Base-by-base conservation (phyloP, 768 basidiomycete genomes). In the Podaxis pistillaris region DNA sequence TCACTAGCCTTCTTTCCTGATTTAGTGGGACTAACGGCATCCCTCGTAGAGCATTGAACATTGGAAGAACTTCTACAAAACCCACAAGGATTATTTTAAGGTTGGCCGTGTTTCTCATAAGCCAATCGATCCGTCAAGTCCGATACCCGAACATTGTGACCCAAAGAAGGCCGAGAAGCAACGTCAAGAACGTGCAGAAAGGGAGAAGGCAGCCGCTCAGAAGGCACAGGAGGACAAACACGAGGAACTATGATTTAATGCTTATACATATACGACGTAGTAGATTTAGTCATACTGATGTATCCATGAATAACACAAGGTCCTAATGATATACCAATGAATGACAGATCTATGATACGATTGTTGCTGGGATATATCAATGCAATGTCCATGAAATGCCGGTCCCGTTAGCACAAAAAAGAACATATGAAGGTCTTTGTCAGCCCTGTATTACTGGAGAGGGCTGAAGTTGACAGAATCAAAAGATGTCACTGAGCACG, bases 61-160 rank as follows among this genome's bases (percentile, higher is more conserved):
- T 66, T 98, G 96, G 96, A 96, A 94, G 76, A 79, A 83, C 30
- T 98, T 96, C 79, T 98, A 95, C 69, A 75, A 79, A 0, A 84
- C 91, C 8, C 91, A 94, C 73, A 87, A 91, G 68, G 83, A 85
- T 64, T 98, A 98, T 73, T 68, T 69, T 58, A 88, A 88, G 69
- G 85, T 93, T 46, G 95, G 95, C 22, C 85, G 75, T 60, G 91
- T 97, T 22, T 75, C 79, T 3, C 92, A 93, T 70, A 82, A 78
- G 49, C 86, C 91, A 33, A 91, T 92, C 71, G 89, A 94, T 74
- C 91, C 90, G 47, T 71, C 76, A 30, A 88, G 81, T 66, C 87
- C 90, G n/a, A 80, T 90, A 67, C 91, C 87, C 19, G 85, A 83
- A 65, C 89, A 87, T 63, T 94, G 92, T 70, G 81, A 90, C 65